Conservation (phyloP, 1,284 basidiomycete species). For the Trichosporon asahii region DNA sequence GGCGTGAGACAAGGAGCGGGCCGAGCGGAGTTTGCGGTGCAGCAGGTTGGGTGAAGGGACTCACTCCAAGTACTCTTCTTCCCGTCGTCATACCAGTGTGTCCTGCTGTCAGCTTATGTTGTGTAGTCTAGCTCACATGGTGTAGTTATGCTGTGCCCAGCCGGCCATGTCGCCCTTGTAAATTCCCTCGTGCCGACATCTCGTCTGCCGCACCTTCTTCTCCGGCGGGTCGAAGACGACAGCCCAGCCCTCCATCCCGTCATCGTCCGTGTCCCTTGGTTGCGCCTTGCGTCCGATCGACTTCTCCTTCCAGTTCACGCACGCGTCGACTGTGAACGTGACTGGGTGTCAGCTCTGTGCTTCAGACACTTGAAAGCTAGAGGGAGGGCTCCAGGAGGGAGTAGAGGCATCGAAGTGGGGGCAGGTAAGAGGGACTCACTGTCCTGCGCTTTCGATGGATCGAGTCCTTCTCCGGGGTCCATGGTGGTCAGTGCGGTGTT, state of each 20-base stretch:
- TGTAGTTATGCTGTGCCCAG: not conserved
- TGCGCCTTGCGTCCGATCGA: not conserved
- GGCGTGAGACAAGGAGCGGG: too few relatives aligned
- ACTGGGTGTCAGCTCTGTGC: not conserved
- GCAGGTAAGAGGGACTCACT: not conserved
- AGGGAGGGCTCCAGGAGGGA: too few relatives aligned
- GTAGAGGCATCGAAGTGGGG: too few relatives aligned
- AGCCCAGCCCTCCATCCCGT: not conserved
- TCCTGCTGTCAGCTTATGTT: not conserved
- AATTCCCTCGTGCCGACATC: not conserved
- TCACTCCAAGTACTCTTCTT: conserved; percentile 3
- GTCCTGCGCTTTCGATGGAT: not conserved
- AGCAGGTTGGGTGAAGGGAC: not conserved
- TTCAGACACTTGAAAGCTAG: too few relatives aligned
- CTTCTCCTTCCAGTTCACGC: not conserved
- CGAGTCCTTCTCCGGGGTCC: not conserved
- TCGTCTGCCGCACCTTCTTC: not conserved
- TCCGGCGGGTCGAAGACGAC: not conserved
- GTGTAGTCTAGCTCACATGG: not conserved
- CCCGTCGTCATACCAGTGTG: not conserved
- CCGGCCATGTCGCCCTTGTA: conserved; percentile 1
- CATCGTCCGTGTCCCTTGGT: not conserved
- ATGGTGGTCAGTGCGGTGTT: not conserved
- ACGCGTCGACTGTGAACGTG: not conserved
- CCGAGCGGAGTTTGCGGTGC: too few relatives aligned